phyloP scores from a whole-genome alignment of 148 eudicot genomes.

The Tetragonia tetragonoides region DNA sequence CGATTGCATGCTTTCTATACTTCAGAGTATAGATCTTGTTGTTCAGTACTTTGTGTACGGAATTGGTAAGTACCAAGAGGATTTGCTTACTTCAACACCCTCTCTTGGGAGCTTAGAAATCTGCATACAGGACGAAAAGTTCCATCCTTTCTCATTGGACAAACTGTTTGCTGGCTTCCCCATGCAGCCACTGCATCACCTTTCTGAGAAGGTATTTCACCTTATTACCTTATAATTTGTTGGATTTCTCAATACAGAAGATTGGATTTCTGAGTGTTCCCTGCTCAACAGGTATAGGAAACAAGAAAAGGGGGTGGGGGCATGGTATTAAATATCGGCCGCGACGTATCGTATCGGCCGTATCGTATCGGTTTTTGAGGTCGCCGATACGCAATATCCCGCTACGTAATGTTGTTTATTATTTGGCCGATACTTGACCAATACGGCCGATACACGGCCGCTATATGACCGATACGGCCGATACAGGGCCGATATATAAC shows the following conservation, averaged over 20 bases:
- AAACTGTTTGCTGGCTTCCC: slow-evolving; percentile 81
- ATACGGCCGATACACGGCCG: no score
- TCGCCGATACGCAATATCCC: no score
- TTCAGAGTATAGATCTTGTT: slow-evolving; percentile 66
- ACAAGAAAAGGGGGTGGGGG: no score
- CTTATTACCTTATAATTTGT: background rate
- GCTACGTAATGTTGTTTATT: no score
- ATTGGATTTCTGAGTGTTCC: no score
- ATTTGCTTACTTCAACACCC: slow-evolving; percentile 31
- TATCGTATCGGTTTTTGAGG: no score
- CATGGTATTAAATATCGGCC: no score
- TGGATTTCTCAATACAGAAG: background rate
- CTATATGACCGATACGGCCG: no score
- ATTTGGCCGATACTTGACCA: no score
- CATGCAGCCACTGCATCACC: slow-evolving; percentile 42
- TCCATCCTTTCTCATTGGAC: slow-evolving; percentile 38
- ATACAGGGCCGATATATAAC: no score
- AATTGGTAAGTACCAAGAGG: slow-evolving; percentile 30
- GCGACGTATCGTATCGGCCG: no score
- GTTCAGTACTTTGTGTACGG: slow-evolving; percentile 55
- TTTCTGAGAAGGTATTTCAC: slow-evolving; percentile 66
- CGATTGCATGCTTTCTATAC: slow-evolving; percentile 74
- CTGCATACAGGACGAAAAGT: slow-evolving; percentile 30
- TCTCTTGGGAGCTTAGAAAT: slow-evolving; percentile 24
- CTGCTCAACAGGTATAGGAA: no score